Conservation (phyloP, 2,329 filamentous ascomycete species). For the Venturia pyrina region DNA sequence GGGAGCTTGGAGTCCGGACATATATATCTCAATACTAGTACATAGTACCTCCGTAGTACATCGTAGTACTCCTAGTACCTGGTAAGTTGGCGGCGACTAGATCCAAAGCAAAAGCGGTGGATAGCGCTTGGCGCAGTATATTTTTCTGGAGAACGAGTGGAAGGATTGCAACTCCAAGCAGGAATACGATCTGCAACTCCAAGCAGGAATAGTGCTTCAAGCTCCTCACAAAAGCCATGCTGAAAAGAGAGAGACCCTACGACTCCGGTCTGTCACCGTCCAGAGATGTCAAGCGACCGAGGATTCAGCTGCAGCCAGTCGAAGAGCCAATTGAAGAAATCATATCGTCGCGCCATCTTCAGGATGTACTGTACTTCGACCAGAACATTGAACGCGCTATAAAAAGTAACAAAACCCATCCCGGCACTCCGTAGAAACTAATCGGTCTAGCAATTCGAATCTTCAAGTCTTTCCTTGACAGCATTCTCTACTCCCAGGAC, state of each 20-base stretch:
- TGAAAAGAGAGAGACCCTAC: background rate
- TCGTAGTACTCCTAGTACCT: no score
- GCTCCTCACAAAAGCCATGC: background rate
- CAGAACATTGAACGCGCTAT: constrained; percentile 17
- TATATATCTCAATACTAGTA: no score
- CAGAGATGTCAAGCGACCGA: background rate
- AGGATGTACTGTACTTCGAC: constrained; percentile 27
- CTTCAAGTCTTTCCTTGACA: constrained; percentile 62
- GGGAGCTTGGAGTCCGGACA: no score
- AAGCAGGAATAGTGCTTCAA: background rate
- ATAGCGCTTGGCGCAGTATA: background rate
- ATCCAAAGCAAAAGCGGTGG: background rate
- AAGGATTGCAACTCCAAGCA: background rate
- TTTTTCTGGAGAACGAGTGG: background rate
- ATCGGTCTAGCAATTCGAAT: constrained; percentile 49
- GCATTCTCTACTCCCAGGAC: constrained; percentile 44
- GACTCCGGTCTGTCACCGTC: background rate
- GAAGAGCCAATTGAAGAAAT: constrained; percentile 18
- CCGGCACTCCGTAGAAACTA: constrained; percentile 22
- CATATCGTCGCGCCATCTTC: constrained; percentile 24
- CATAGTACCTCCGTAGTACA: no score
- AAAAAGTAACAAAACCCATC: constrained; percentile 14
- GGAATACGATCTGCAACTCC: background rate
- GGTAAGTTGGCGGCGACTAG: no score
- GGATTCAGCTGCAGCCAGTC: background rate